These are phyloP conservation scores for Claviceps sp. DNA, from an alignment of 2,329 filamentous ascomycete species.

Conservation along the genomic window DNA sequence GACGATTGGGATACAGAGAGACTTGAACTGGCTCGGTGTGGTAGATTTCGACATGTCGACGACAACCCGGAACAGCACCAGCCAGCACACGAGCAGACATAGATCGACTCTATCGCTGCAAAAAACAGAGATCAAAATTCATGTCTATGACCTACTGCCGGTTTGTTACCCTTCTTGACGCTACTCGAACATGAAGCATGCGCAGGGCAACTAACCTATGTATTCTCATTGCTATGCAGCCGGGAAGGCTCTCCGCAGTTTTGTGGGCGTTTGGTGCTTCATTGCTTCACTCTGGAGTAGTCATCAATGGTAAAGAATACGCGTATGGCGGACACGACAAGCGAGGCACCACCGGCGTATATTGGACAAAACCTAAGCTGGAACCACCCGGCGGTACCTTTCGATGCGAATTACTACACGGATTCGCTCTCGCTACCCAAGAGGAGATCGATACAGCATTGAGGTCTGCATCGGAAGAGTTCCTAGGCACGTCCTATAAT, in stretches of 20 bases:
- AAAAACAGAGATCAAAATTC: constrained; percentile 61
- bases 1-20: background rate
- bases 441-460: constrained; percentile 61
- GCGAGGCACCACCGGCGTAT: constrained; percentile 60
- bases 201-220: background rate
- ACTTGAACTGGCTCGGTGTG: background rate
- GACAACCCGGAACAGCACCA: constrained; percentile 14
- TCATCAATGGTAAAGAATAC: constrained; percentile 69
- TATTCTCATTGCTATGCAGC: constrained; percentile 27
- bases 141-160: constrained; percentile 66
- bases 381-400: constrained; percentile 70
- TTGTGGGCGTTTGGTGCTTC: constrained; percentile 68
- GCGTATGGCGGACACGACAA: constrained; percentile 73
- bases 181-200: background rate
- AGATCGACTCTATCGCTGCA: constrained; percentile 54
- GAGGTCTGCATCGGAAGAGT: constrained; percentile 53
- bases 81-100: constrained; percentile 27
- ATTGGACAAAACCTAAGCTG: constrained; percentile 62
- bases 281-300: constrained; percentile 70
- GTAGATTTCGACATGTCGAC: constrained; percentile 13
- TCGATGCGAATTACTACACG: constrained; percentile 60
- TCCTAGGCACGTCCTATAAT: constrained; percentile 66
- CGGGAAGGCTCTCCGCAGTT: constrained; percentile 59
- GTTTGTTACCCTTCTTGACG: constrained; percentile 26
- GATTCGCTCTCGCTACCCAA: constrained; percentile 57